Conservation (phyloP, 306 rosid genomes). For the Ochetophila trinervis region DNA sequence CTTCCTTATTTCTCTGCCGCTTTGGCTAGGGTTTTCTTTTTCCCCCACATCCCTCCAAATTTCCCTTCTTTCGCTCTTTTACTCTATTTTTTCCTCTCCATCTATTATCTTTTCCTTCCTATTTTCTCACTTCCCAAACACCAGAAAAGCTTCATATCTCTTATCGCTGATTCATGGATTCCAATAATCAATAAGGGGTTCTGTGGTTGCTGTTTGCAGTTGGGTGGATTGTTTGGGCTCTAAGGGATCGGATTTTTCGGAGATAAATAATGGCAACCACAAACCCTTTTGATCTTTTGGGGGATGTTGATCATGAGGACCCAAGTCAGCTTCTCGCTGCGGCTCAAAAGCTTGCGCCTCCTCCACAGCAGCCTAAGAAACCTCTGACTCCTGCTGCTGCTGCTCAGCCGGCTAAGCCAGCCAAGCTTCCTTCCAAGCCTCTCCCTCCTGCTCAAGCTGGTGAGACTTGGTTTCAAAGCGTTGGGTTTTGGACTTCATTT, state of each 20-base stretch:
- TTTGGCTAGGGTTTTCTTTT: conserved; percentile 38
- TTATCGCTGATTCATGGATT: conserved; percentile 32
- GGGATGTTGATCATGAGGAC: conserved; percentile 59
- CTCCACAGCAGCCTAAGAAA: conserved; percentile 33
- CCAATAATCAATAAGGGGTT: conserved; percentile 24
- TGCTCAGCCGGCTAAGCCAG: conserved; percentile 44
- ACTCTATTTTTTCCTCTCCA: background rate
- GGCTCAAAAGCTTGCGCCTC: conserved; percentile 25
- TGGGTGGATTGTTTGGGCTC: conserved; percentile 18
- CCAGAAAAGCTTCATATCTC: background rate
- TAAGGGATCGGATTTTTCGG: conserved; percentile 22
- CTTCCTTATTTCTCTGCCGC: conserved; percentile 37
- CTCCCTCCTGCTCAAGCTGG: conserved; percentile 62
- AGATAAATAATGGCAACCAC: conserved; percentile 45
- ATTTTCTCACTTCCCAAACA: background rate
- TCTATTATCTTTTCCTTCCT: background rate
- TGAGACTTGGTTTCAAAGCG: background rate
- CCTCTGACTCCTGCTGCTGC: conserved; percentile 29
- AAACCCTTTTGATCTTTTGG: conserved; percentile 62
- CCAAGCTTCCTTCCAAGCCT: conserved; percentile 62
- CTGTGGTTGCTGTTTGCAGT: conserved; percentile 34
- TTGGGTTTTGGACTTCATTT: background rate
- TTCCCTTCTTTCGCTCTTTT: background rate
- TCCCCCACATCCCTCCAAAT: background rate
- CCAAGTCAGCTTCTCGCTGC: conserved; percentile 46